Base-by-base conservation (phyloP, 2,329 filamentous ascomycete genomes). In the Claviceps monticola region DNA sequence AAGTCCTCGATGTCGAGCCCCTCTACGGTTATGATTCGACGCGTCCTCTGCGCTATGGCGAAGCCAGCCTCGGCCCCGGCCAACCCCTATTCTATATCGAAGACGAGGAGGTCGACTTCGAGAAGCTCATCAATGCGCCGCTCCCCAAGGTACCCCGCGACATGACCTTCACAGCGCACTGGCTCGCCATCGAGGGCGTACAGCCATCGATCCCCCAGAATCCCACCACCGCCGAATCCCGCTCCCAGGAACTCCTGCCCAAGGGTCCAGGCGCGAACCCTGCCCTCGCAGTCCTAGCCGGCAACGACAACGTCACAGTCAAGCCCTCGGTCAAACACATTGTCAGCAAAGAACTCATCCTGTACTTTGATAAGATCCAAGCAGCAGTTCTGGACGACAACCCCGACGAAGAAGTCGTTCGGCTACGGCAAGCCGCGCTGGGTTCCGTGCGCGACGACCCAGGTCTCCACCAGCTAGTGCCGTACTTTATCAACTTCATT, bases 21-120 rank as follows among this genome's bases (percentile, higher is more conserved):
- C 78, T 97, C 1, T 96, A 96, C 64, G 93, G 93, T 19, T 98
- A 98, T 70, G 91, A 97, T 64, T 90, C 89, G 37, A 93, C 88
- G 43, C 77, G 91, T 49, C 88, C 90, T 26, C 71, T 98, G 60
- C 80, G 86, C 51, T 98, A 94, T 63, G 93, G 93, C 49, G 93
- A 98, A 68, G 93, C 93, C 3, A 94, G 87, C 53, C 73, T 98
- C 55, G 93, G 93, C 0, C 89, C 90, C 14, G 90, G 91, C 9
- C 93, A 98, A 68, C 89, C 91, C 50, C 73, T 98, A 21, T 98
- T 91, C 69, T 98, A 98, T 66, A 86, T 98, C 39, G 93, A 98
- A 64, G 93, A 98, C 65, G 93, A 98, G 64, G 93, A 98, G 72
- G 84, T 97, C 51, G 93, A 98, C 68, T 97, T 98, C 64, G 93